Base-by-base conservation (phyloP, 1,284 basidiomycete genomes). In the Pisolithus thermaeus region DNA sequence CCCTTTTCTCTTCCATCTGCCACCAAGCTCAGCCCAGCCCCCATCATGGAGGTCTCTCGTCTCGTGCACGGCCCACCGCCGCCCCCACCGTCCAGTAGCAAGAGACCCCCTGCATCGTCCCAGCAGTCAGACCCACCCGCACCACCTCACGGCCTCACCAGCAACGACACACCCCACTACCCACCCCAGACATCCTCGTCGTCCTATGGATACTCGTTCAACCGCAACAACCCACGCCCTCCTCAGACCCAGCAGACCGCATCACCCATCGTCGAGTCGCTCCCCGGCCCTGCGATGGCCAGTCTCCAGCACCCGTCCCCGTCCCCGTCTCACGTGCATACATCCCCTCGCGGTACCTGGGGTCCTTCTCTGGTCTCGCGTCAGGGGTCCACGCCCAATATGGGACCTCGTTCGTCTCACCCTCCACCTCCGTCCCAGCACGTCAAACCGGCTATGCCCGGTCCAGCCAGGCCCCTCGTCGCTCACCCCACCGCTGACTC, bases 61-160 rank as follows among this genome's bases (percentile, higher is more conserved):
- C 78, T 88, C 52, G 71, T 88, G 32, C 82, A 84, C 60, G 83
- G 84, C 66, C 80, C 84, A 0, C 85, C 85, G 66, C 80, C 84
- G 0, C 85, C 85, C 41, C 84, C 83, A 0, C 82, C 76, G 37
- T 64, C 58, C 75, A 61, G 72, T 66, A 52, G 72, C 66, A 52
- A 65, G 52, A 57, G 65, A 0, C 66, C 65, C 1, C 57, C 67
- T 11, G 28, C 28, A 11, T n/a, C 55, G 2, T 28, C 46, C 37
- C 62, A 56, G 54, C 41, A 25, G 1, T 67, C 44, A 65, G 71
- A 56, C 9, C 52, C 62, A 0, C 43, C 58, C 2, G 60, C 61
- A 11, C 55, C 54, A 1, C 16, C 63, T 50, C 59, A 55, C 55
- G 25, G 60, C 62, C 28, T 35, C 53, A 0, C 3, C 28, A 30